Evolutionary conservation across 176 grass and related monocot genomes (phyloP), one percentile per base, ranked within the genome.

Genomic region (Eragrostis nindensis): DNA sequence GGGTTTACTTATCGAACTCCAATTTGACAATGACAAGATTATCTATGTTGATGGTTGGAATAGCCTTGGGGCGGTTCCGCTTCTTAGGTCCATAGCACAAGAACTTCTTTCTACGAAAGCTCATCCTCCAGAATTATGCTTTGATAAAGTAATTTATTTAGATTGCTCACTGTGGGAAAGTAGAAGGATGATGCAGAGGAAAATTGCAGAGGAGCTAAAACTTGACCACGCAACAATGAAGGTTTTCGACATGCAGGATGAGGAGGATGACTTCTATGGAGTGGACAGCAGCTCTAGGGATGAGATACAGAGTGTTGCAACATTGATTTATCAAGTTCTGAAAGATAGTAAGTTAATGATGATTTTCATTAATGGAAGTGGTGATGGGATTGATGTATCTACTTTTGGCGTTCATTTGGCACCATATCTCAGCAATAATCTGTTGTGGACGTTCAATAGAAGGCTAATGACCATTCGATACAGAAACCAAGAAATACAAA

Each of bases 401-500:
- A 2, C 0, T 0, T 54, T 13, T 41, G 68, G 80, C 12, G 11
- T 82, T 18, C 54, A 1, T 44, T 42, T 18, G 0, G 36, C 36
- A 5, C 0, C 0, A 0, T 6, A 18, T 1, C 1, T 7, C 6
- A 14, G 3, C 4, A 17, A 62, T 5, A 12, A 26, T 2, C 7
- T 82, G 56, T 0, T 82, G 11, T 74, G 69, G 80, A 83, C 30
- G 0, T 66, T 83, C 9, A 21, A 29, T 3, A 62, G 55, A 14
- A 63, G 25, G 47, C 3, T 18, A 18, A 1, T 53, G 14, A 11
- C 8, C 6, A 46, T 39, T 13, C 49, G 14, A 3, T 1, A 0
- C 0, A 0, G 0, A 0, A 5, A n/a, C 1, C 1, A 0, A 13
- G 18, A 11, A 11, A 30, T 24, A 3, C 0, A 0, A 38, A 0